Evolutionary conservation across 2,329 filamentous ascomycete genomes (phyloP).

Genomic region (Fusarium pseudograminearum): DNA sequence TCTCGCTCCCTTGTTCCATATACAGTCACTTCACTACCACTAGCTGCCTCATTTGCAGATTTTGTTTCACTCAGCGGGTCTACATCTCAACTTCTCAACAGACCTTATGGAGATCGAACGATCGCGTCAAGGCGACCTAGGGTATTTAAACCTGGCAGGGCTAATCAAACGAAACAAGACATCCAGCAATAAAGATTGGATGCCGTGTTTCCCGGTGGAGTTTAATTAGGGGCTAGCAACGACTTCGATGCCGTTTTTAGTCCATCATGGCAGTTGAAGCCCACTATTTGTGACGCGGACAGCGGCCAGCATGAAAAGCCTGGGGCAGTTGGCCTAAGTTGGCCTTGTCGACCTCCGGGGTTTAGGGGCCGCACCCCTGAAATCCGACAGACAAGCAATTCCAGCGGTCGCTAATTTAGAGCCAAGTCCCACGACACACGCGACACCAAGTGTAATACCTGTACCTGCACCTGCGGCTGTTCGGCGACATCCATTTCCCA

Average conservation of each 20-base stretch:
- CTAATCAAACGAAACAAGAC: conserved; percentile 44
- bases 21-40: background rate
- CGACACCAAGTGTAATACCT: conserved; percentile 35
- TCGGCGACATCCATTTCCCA: conserved; percentile 27
- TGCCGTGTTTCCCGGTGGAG: conserved; percentile 23
- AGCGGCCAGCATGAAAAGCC: conserved; percentile 31
- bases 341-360: conserved; percentile 6
- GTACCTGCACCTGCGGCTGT: conserved; percentile 3
- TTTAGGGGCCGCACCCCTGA: conserved; percentile 38
- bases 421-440: conserved; percentile 36
- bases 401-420: conserved; percentile 41
- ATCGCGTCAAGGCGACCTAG: conserved; percentile 34
- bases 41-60: background rate
- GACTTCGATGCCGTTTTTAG: conserved; percentile 44
- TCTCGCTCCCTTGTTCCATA: background rate
- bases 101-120: conserved; percentile 28
- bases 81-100: background rate
- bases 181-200: conserved; percentile 30
- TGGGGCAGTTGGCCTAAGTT: background rate
- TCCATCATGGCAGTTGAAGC: conserved; percentile 32
- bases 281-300: conserved; percentile 40
- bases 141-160: conserved; percentile 21
- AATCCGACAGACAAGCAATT: conserved; percentile 42
- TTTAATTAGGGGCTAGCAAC: conserved; percentile 34
- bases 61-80: conserved; percentile 3